Conservation (phyloP, 805 yeast genomes). For the Zygotorulaspora sp. region DNA sequence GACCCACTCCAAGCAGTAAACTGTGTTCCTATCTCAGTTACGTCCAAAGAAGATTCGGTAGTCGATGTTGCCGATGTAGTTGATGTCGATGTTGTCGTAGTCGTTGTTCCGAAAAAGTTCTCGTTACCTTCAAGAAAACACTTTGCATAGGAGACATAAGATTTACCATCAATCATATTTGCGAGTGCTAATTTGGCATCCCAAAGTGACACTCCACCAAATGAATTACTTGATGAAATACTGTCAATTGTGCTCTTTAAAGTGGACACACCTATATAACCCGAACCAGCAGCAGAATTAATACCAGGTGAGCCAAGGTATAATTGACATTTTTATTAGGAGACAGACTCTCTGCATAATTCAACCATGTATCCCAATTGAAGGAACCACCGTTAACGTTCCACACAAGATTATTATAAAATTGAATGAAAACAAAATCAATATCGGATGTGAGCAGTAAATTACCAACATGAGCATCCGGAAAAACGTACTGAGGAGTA, state of each 20-base stretch:
- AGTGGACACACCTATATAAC: conserved; percentile 48
- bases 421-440: conserved; percentile 82
- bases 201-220: conserved; percentile 91
- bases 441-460: conserved; percentile 54
- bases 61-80: conserved; percentile 17
- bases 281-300: conserved; percentile 51
- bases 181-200: conserved; percentile 74
- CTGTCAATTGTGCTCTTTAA: conserved; percentile 55
- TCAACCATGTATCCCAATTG: conserved; percentile 70
- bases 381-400: conserved; percentile 54
- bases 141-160: conserved; percentile 44
- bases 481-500: conserved; percentile 89
- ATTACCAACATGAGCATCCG: conserved; percentile 65
- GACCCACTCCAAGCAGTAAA: background rate
- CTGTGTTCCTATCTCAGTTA: too few relatives aligned
- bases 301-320: conserved; percentile 75
- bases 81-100: conserved; percentile 18
- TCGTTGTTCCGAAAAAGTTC: conserved; percentile 14
- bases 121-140: conserved; percentile 34
- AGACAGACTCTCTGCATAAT: conserved; percentile 52
- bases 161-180: conserved; percentile 40
- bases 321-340: conserved; percentile 64
- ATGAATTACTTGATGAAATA: conserved; percentile 60
- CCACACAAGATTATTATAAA: conserved; percentile 71
- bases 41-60: background rate